Base-by-base conservation (phyloP, 495 filamentous ascomycete genomes). In the Hypoxylon fragiforme region DNA sequence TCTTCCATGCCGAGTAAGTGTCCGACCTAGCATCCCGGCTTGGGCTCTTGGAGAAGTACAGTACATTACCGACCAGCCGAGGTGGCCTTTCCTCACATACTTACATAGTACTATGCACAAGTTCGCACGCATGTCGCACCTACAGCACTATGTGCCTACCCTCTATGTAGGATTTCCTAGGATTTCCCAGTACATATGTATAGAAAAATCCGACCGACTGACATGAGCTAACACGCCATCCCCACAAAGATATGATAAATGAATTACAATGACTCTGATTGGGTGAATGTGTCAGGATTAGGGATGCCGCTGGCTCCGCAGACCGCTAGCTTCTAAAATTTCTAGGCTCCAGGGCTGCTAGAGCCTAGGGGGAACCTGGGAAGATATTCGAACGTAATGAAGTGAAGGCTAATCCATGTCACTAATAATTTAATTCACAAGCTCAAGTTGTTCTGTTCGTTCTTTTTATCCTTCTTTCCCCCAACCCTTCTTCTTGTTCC, bases 191-290 rank as follows among this genome's bases (percentile, higher is more conserved):
- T n/a, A n/a, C n/a, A n/a, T n/a, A n/a, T n/a, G n/a, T n/a, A n/a
- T n/a, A n/a, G n/a, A n/a, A n/a, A n/a, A 9, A 9, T 28, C 24
- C 24, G 24, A 9, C 9, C 47, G 37, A 36, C 51, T 18, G 35
- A 57, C 44, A 28, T 50, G 50, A 60, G 44, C 50, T 60, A 44
- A 39, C 45, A 41, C 9, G 37, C 24, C 19, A 34, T 49, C 52
- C 48, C 51, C 57, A 61, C 46, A 51, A 36, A 9, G 35, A 9
- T 28, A 11, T 62, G 51, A 56, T 62, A 62, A 62, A 62, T 52
- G 47, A 52, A 62, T 62, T 62, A 62, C 51, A 46, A 19, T 9
- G n/a, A n/a, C 13, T 13, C 47, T 62, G 58, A 62, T 62, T 62
- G 12, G 58, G 11, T 21, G 30, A 22, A 46, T 18, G 26, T 28